phyloP scores from a whole-genome alignment of 495 filamentous ascomycete genomes.

The Peziza echinospora region DNA sequence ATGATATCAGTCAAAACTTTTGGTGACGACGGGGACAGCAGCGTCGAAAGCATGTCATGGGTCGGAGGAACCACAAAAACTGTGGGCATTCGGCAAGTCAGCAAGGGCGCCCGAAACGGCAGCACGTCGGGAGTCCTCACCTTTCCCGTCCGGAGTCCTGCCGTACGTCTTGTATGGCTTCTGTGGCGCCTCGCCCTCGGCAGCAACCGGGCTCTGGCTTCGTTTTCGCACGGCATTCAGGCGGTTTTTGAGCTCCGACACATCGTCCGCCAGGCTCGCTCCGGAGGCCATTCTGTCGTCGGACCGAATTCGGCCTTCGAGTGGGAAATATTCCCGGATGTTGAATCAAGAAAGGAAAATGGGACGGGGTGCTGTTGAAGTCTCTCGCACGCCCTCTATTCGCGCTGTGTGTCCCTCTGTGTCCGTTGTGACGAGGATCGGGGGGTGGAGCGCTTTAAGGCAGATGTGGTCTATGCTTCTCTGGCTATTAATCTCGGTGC shows the following conservation, averaged over 20 bases:
- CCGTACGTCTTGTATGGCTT: constrained; percentile 64
- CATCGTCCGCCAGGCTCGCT: neutral
- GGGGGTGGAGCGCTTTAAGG: too few species aligned
- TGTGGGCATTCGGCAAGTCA: constrained; percentile 22
- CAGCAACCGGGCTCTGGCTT: neutral
- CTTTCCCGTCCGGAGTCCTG: constrained; percentile 69
- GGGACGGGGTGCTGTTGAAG: too few species aligned
- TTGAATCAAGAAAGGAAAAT: too few species aligned
- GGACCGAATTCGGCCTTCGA: too few species aligned
- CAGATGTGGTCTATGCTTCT: too few species aligned
- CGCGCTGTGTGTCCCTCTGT: too few species aligned
- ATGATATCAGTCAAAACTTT: constrained; percentile 76
- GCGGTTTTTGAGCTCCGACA: neutral
- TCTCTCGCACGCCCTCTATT: too few species aligned
- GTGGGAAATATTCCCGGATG: too few species aligned
- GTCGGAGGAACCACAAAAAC: constrained; percentile 92
- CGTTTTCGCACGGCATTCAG: neutral
- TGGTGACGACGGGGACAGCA: constrained; percentile 81
- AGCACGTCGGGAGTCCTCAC: constrained; percentile 30
- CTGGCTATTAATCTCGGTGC: too few species aligned
- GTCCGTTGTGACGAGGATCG: too few species aligned
- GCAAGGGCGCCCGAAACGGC: neutral
- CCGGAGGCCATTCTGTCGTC: too few species aligned
- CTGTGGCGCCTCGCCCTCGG: constrained; percentile 12
- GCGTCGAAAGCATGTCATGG: constrained; percentile 96